These are phyloP conservation scores for Porphyrellus cyaneotinctus DNA, from an alignment of 768 basidiomycete genomes.

Conservation along the genomic window DNA sequence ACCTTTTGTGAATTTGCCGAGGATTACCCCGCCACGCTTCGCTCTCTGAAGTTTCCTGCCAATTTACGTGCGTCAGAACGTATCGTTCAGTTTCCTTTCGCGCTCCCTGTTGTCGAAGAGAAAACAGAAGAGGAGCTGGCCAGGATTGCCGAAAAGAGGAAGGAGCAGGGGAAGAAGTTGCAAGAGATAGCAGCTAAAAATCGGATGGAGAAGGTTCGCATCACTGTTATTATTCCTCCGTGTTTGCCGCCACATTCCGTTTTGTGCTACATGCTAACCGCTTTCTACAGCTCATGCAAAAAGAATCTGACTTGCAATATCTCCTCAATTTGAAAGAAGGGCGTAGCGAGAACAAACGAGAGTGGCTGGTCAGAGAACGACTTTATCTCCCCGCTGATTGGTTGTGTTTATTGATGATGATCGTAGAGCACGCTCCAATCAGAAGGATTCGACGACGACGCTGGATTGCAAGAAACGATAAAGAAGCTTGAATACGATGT, in stretches of 20 bases:
- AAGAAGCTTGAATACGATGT: conserved; percentile 82
- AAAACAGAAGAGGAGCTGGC: conserved; percentile 91
- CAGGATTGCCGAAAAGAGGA: conserved; percentile 69
- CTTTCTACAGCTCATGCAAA: conserved; percentile 55
- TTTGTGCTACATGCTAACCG: neutral
- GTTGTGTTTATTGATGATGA: neutral
- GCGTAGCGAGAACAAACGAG: conserved; percentile 57
- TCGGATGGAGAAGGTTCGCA: conserved; percentile 73
- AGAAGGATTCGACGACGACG: conserved; percentile 77
- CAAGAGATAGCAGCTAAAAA: conserved; percentile 90
- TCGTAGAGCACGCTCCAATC: conserved; percentile 53
- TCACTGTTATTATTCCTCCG: neutral
- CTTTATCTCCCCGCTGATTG: neutral
- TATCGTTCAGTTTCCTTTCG: conserved; percentile 87
- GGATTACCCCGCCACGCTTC: conserved; percentile 71
- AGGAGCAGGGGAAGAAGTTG: conserved; percentile 81
- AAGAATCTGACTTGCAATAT: conserved; percentile 70
- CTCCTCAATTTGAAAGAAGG: conserved; percentile 62
- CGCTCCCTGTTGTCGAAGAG: conserved; percentile 57
- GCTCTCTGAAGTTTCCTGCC: conserved; percentile 60
- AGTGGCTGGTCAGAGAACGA: conserved; percentile 59
- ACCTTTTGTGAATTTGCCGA: conserved; percentile 79
- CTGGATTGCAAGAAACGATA: conserved; percentile 72
- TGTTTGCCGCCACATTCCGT: neutral
- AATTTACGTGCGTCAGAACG: conserved; percentile 61